These are phyloP conservation scores for Rhinocladiella similis DNA, from an alignment of 2,329 filamentous ascomycete species.

Conservation along the genomic window DNA sequence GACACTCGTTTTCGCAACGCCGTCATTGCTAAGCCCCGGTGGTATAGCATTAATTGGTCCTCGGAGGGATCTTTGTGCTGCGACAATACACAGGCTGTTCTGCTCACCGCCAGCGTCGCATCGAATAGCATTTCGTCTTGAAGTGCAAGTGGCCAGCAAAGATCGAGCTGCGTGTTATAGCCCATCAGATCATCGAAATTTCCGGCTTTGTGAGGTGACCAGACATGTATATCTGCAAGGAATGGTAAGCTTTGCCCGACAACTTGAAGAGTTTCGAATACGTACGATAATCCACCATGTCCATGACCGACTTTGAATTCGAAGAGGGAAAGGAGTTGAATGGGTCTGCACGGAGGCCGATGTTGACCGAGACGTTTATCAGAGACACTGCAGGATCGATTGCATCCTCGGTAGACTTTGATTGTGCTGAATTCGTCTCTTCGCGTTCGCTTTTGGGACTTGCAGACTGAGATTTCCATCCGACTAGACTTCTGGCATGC, in stretches of 20 bases:
- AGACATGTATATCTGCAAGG: constrained; percentile 14
- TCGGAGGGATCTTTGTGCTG: constrained; percentile 8
- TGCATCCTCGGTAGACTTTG: not conserved
- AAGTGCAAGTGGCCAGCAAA: constrained; percentile 22
- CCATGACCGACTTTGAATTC: constrained; percentile 12
- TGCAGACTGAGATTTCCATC: constrained; percentile 10
- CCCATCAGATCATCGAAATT: constrained; percentile 16
- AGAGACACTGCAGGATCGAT: not conserved
- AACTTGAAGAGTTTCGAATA: not conserved
- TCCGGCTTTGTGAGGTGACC: constrained; percentile 13
- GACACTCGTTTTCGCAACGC: constrained; percentile 8
- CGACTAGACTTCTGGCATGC: constrained; percentile 19
- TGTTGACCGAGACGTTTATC: constrained; percentile 3
- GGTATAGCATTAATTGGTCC: constrained; percentile 17
- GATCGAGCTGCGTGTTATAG: constrained; percentile 17
- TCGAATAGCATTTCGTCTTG: constrained; percentile 23
- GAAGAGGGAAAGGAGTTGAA: constrained; percentile 12
- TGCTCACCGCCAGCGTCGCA: constrained; percentile 18
- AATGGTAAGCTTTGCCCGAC: too few species aligned
- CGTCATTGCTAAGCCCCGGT: constrained; percentile 12
- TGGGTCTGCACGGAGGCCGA: constrained; percentile 10
- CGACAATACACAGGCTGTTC: constrained; percentile 10
- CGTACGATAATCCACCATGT: constrained; percentile 19
- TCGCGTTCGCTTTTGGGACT: constrained; percentile 4
- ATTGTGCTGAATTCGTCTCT: not conserved